These are phyloP conservation scores for Neurospora pannonica DNA, from an alignment of 495 filamentous ascomycete genomes.

Conservation along the genomic window DNA sequence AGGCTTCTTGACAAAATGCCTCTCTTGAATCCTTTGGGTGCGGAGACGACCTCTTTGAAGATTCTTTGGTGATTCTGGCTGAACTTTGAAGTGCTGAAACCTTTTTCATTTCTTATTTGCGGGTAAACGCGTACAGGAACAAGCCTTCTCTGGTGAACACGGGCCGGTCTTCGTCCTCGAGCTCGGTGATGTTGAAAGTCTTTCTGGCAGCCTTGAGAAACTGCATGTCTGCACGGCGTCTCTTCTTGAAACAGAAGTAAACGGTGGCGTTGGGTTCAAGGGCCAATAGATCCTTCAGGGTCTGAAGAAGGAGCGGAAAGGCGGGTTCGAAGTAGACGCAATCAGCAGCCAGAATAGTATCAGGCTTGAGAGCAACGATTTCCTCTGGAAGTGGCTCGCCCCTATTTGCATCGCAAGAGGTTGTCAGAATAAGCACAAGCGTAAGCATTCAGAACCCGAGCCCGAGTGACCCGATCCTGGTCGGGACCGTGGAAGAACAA, in stretches of 20 bases:
- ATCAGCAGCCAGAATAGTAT: constrained; percentile 84
- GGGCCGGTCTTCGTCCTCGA: constrained; percentile 51
- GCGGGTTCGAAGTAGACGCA: constrained; percentile 97
- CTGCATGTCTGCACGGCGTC: constrained; percentile 65
- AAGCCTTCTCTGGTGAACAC: constrained; percentile 53
- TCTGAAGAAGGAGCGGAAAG: constrained; percentile 76
- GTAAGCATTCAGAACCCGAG: neutral
- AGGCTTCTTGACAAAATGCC: neutral
- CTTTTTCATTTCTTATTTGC: constrained; percentile 24
- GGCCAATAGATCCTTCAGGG: constrained; percentile 54
- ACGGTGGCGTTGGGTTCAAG: constrained; percentile 50
- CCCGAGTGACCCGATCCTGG: neutral
- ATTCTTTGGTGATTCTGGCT: neutral
- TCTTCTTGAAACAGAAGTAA: constrained; percentile 93
- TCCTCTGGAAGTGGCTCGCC: constrained; percentile 43
- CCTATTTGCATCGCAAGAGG: constrained; percentile 25
- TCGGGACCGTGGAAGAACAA: neutral
- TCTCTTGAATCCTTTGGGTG: neutral
- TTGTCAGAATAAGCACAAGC: constrained; percentile 15
- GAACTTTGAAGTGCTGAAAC: neutral
- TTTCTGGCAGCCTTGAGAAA: constrained; percentile 62
- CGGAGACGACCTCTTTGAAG: neutral
- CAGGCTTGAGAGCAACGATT: constrained; percentile 44
- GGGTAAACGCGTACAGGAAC: constrained; percentile 52
- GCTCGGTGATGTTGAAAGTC: constrained; percentile 51